phyloP scores from a whole-genome alignment of 352 stramenopile genomes.

The Phytophthora litchii region DNA sequence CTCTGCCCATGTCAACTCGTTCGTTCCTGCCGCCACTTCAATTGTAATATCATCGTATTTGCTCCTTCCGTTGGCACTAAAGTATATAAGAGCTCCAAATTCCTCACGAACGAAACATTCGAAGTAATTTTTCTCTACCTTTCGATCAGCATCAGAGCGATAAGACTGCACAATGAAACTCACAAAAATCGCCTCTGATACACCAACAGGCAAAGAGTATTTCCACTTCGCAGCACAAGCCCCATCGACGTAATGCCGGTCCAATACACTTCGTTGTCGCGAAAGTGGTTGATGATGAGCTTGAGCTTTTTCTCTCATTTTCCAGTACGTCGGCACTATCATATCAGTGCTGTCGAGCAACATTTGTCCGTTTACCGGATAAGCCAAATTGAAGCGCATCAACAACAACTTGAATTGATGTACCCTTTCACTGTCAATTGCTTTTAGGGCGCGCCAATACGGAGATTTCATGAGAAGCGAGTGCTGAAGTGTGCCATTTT shows the following conservation, averaged over 20 bases:
- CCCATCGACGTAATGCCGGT: neutral
- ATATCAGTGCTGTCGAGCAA: neutral
- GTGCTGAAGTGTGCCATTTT: slow-evolving; percentile 11
- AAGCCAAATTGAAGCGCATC: slow-evolving; percentile 19
- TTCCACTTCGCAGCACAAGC: slow-evolving; percentile 13
- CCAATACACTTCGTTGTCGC: neutral
- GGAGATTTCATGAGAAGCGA: slow-evolving; percentile 6
- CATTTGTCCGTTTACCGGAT: neutral
- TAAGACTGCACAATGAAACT: slow-evolving; percentile 23
- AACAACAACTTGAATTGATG: slow-evolving; percentile 22
- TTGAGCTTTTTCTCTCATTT: slow-evolving; percentile 1
- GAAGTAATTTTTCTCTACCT: neutral
- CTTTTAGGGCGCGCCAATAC: slow-evolving; percentile 3
- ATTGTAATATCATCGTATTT: slow-evolving; percentile 19
- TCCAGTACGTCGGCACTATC: slow-evolving; percentile 27
- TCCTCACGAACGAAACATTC: slow-evolving; percentile 9
- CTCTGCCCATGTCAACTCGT: slow-evolving; percentile 17
- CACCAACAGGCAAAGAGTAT: slow-evolving; percentile 13
- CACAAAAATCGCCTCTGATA: slow-evolving; percentile 19
- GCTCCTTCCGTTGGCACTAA: neutral
- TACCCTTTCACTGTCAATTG: slow-evolving; percentile 5
- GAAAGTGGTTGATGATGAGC: neutral
- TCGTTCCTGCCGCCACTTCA: slow-evolving; percentile 11
- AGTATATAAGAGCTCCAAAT: slow-evolving; percentile 15
- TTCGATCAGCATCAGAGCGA: neutral